These are phyloP conservation scores for Ceratobasidium sp. DNA, from an alignment of 1,284 basidiomycete species.

Conservation along the genomic window DNA sequence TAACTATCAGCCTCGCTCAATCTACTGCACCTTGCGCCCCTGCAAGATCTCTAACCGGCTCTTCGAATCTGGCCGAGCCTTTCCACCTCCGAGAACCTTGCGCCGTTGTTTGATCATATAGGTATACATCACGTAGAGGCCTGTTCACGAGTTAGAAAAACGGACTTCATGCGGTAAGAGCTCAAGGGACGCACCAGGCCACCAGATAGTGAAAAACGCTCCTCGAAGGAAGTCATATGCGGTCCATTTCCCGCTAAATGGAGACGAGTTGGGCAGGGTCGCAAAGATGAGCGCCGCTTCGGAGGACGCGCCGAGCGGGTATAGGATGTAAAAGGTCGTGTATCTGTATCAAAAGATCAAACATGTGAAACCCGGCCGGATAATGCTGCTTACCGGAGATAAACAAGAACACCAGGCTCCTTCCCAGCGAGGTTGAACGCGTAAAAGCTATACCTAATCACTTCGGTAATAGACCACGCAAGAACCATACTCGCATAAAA, in stretches of 20 bases:
- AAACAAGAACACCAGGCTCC: slow-evolving; percentile 58
- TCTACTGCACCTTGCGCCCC: slow-evolving; percentile 27
- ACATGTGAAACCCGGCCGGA: not conserved
- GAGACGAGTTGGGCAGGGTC: slow-evolving; percentile 73
- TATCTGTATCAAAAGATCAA: slow-evolving; percentile 67
- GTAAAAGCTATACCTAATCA: slow-evolving; percentile 94
- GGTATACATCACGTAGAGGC: slow-evolving; percentile 87
- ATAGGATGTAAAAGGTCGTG: slow-evolving; percentile 92
- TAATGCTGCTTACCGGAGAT: slow-evolving; percentile 58
- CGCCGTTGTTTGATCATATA: slow-evolving; percentile 89
- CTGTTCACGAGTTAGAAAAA: slow-evolving; percentile 60
- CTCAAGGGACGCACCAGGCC: slow-evolving; percentile 80
- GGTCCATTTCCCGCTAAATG: slow-evolving; percentile 52
- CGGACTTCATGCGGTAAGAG: too few species aligned
- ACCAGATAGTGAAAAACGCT: slow-evolving; percentile 85
- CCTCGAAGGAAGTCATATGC: slow-evolving; percentile 70
- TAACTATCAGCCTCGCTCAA: not conserved
- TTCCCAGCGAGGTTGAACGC: slow-evolving; percentile 74
- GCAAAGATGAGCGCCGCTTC: slow-evolving; percentile 89
- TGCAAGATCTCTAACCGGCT: slow-evolving; percentile 40
- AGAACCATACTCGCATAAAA: slow-evolving; percentile 92
- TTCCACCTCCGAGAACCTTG: slow-evolving; percentile 72
- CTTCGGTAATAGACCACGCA: slow-evolving; percentile 93
- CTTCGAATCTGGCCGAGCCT: slow-evolving; percentile 26
- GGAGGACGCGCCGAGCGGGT: slow-evolving; percentile 90